Evolutionary conservation across 2,329 filamentous ascomycete species (phyloP).

Genomic region (Fusarium sp.): DNA sequence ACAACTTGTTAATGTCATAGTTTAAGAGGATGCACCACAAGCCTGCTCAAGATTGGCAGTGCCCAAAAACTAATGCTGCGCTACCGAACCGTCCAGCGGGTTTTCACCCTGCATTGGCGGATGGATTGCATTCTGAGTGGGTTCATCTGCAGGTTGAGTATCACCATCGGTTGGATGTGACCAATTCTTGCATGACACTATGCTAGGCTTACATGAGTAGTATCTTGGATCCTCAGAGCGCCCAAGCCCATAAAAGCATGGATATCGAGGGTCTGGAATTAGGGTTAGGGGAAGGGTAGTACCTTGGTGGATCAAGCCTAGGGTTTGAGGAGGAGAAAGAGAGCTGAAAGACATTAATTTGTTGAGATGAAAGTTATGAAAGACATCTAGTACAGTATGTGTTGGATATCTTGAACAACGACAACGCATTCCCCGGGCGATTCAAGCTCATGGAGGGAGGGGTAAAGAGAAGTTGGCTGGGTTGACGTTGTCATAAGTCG

Average conservation of each 20-base stretch:
- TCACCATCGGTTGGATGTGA: conserved; percentile 32
- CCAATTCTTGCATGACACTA: conserved; percentile 23
- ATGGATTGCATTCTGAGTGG: conserved; percentile 24
- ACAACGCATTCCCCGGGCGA: not conserved
- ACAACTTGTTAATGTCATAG: not conserved
- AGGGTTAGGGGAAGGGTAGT: conserved; percentile 21
- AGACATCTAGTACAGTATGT: not conserved
- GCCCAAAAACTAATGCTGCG: conserved; percentile 24
- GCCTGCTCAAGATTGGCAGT: conserved; percentile 19
- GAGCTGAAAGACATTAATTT: not conserved
- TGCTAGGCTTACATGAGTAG: conserved; percentile 32
- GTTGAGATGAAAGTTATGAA: conserved; percentile 3
- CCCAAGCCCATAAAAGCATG: conserved; percentile 8
- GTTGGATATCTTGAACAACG: not conserved
- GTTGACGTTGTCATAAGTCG: conserved; percentile 4
- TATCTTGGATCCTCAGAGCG: conserved; percentile 14
- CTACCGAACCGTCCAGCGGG: conserved; percentile 31
- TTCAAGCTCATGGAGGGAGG: conserved; percentile 1
- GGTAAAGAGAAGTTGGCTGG: conserved; percentile 6
- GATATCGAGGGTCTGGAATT: conserved; percentile 20
- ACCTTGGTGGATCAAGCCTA: conserved; percentile 30
- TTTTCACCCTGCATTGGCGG: conserved; percentile 28
- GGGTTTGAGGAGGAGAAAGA: conserved; percentile 12
- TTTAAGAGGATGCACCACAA: conserved; percentile 30
- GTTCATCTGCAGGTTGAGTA: conserved; percentile 24